These are phyloP conservation scores for Zelopaecilomyces penicillatus DNA, from an alignment of 2,329 filamentous ascomycete genomes.

Conservation along the genomic window DNA sequence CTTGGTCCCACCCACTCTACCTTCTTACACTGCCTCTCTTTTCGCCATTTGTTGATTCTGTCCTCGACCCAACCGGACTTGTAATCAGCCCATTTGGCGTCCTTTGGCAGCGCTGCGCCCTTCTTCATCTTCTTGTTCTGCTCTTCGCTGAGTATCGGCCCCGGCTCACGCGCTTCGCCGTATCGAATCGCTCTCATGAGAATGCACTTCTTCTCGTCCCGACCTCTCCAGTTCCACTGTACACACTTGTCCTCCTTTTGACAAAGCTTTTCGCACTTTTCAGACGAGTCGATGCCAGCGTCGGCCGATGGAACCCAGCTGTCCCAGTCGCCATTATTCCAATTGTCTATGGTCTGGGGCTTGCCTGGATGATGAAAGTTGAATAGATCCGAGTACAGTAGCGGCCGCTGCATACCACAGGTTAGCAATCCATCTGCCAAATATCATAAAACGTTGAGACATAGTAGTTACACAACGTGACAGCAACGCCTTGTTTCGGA, in stretches of 20 bases:
- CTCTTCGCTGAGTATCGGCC: constrained; percentile 14
- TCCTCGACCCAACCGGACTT: constrained; percentile 21
- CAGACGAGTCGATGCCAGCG: constrained; percentile 17
- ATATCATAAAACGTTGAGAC: too few relatives aligned
- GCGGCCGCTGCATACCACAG: constrained; percentile 19
- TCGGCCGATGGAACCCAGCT: constrained; percentile 17
- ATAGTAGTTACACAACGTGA: too few relatives aligned
- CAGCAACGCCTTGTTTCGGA: too few relatives aligned
- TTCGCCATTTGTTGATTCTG: constrained; percentile 18
- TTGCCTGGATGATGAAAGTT: constrained; percentile 27
- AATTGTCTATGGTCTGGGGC: constrained; percentile 14
- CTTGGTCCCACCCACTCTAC: constrained; percentile 27
- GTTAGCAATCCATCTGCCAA: constrained; percentile 9
- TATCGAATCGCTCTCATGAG: constrained; percentile 20
- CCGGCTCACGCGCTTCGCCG: constrained; percentile 15
- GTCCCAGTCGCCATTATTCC: constrained; percentile 26
- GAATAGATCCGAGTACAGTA: constrained; percentile 30
- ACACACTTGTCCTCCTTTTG: constrained; percentile 17
- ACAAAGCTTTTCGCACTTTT: constrained; percentile 21
- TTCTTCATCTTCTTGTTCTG: constrained; percentile 14
- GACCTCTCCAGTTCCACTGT: constrained; percentile 23
- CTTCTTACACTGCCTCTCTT: constrained; percentile 17
- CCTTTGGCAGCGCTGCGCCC: constrained; percentile 7
- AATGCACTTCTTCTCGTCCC: constrained; percentile 21
- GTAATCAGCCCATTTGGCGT: constrained; percentile 20